These are phyloP conservation scores for Eucalyptus tenuipes DNA, from an alignment of 345 rosid species.

Conservation along the genomic window DNA sequence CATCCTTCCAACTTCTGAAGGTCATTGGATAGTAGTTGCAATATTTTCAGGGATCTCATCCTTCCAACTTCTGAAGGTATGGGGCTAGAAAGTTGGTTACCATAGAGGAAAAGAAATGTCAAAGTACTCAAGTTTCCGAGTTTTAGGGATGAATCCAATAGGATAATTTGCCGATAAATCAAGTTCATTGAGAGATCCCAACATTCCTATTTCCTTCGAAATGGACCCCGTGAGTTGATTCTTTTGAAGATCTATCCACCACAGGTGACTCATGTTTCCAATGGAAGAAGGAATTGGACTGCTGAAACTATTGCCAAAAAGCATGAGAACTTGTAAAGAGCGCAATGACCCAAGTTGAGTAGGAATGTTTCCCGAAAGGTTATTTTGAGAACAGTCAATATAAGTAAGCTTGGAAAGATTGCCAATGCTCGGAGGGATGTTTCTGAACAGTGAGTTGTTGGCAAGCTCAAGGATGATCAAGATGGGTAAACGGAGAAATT, in stretches of 20 bases:
- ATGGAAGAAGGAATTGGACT: not conserved
- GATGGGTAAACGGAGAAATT: not conserved
- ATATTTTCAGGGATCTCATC: fast-evolving
- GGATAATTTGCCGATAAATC: fast-evolving
- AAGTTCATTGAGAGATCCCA: fast-evolving
- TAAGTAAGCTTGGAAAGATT: not conserved
- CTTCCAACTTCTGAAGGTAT: not conserved
- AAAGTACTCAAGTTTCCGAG: not conserved
- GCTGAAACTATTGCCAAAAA: fast-evolving
- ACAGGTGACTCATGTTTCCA: not conserved
- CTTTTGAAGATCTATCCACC: fast-evolving
- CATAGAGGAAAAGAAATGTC: fast-evolving
- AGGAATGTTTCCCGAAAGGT: not conserved
- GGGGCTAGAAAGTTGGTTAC: not conserved
- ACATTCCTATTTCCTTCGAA: not conserved
- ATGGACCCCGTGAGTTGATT: not conserved
- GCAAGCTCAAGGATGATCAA: not conserved
- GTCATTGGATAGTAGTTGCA: fast-evolving
- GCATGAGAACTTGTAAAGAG: fast-evolving
- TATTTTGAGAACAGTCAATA: fast-evolving
- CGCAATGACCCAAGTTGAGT: not conserved
- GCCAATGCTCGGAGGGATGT: not conserved
- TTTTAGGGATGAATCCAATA: not conserved
- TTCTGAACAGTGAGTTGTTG: not conserved
- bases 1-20: not conserved